Percentiles rank a stretch among this genome's conserved stretches.
Conservation (phyloP, 129 eudicot genomes). For the Flaveria brownii region DNA sequence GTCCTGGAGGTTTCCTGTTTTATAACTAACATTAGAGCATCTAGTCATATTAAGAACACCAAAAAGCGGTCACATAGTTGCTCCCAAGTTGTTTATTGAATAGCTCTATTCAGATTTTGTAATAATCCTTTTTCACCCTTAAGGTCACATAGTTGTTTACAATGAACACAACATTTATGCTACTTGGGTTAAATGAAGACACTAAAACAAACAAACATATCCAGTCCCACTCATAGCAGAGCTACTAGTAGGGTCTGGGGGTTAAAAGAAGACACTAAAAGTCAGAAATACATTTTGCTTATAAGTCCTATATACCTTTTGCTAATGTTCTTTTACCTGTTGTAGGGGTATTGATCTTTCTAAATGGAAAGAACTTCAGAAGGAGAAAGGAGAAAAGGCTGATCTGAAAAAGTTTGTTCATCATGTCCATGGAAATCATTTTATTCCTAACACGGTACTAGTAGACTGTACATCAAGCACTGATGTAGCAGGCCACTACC, state of each 20-base stretch:
- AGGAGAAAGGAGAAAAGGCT: constrained; percentile 77
- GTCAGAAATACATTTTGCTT: constrained; percentile 8
- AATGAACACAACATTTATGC: neutral
- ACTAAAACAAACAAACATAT: too few species aligned
- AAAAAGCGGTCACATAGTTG: neutral
- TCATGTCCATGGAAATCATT: constrained; percentile 81
- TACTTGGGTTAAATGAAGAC: neutral
- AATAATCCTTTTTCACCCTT: neutral
- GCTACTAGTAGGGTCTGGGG: too few species aligned
- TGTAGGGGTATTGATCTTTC: constrained; percentile 86
- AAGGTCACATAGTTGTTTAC: neutral
- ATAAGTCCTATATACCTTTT: neutral
- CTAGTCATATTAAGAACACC: neutral
- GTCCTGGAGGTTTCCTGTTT: neutral
- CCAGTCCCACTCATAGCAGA: too few species aligned
- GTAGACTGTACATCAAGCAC: constrained; percentile 98
- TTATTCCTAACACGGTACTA: constrained; percentile 84
- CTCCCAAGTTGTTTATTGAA: neutral
- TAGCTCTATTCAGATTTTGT: neutral
- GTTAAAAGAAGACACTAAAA: neutral
- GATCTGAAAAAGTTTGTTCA: constrained; percentile 81
- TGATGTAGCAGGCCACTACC: constrained; percentile 73
- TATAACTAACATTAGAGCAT: neutral
- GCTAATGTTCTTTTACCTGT: constrained; percentile 24
- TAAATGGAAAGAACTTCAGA: constrained; percentile 73